A percentile compares a stretch with the other conserved stretches of the same genome.
These are phyloP conservation scores for Closterium sp. DNA, from an alignment of 139 green algal genomes.

Conservation along the genomic window DNA sequence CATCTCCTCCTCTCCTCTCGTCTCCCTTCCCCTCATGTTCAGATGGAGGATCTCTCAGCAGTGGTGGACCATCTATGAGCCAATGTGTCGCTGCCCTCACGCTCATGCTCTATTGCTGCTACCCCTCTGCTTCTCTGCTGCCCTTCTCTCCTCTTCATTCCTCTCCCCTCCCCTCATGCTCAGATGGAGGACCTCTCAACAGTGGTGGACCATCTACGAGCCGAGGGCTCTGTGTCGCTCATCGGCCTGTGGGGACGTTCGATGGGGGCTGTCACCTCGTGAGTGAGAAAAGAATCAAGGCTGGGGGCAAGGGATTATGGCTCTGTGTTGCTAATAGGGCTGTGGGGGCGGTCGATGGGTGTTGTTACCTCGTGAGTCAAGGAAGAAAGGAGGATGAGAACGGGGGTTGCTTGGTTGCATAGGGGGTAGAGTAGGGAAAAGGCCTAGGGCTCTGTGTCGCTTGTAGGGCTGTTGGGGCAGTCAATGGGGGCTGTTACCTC, in stretches of 20 bases:
- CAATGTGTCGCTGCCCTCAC: conserved; percentile 37
- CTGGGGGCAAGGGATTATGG: no score
- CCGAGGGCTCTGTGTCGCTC: conserved; percentile 57
- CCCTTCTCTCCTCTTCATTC: no score
- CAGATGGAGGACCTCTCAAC: conserved; percentile 38
- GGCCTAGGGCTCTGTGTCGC: neutral
- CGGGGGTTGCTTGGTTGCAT: conserved; percentile 62
- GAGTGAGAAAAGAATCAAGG: no score
- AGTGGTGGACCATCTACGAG: conserved; percentile 65
- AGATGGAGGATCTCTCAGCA: conserved; percentile 30
- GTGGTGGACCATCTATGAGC: conserved; percentile 65
- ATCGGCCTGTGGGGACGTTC: conserved; percentile 91
- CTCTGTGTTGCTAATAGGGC: conserved; percentile 77
- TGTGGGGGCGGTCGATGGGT: conserved; percentile 95
- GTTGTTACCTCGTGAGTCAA: conserved; percentile 81
- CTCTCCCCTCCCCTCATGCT: neutral
- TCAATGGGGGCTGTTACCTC: conserved; percentile 91
- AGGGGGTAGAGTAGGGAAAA: neutral
- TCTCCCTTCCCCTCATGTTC: no score
- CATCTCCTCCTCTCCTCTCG: no score
- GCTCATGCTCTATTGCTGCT: no score
- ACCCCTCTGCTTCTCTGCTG: no score
- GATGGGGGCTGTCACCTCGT: conserved; percentile 92
- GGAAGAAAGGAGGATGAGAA: no score
- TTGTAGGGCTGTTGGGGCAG: neutral